Evolutionary conservation across 1,284 basidiomycete species (phyloP).

Genomic region (Trichosporon coremiiforme): DNA sequence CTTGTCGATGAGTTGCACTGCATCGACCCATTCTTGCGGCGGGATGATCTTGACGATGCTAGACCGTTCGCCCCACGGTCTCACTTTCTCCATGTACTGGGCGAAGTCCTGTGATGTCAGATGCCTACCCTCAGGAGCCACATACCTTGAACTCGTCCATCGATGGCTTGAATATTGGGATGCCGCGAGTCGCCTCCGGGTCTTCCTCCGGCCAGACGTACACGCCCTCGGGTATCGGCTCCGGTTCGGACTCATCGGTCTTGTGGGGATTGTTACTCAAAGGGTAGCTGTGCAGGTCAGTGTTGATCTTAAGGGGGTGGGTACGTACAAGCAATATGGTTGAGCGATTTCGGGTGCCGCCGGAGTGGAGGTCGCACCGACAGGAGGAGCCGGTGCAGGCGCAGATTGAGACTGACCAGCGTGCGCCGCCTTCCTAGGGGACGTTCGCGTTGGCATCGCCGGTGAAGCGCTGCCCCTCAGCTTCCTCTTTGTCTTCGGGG

Average conservation of each 20-base stretch:
- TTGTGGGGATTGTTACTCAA: constrained; percentile 29
- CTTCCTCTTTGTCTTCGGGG: not conserved
- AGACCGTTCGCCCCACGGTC: constrained; percentile 81
- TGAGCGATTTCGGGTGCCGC: constrained; percentile 21
- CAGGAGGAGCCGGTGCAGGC: not conserved
- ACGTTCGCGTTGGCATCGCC: not conserved
- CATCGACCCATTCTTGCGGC: constrained; percentile 81
- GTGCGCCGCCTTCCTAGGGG: not conserved
- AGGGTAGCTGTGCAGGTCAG: constrained; percentile 25
- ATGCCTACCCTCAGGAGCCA: not conserved
- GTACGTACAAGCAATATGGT: constrained; percentile 29
- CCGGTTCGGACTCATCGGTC: constrained; percentile 27
- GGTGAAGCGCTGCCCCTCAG: not conserved
- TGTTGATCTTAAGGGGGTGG: no score
- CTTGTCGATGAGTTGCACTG: constrained; percentile 68
- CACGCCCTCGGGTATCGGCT: constrained; percentile 26
- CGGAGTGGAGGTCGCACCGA: constrained; percentile 5
- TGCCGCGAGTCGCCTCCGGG: constrained; percentile 76
- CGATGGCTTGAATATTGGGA: constrained; percentile 89
- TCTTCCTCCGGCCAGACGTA: constrained; percentile 68
- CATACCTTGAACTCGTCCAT: constrained; percentile 72
- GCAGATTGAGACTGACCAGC: constrained; percentile 1
- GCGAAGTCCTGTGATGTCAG: constrained; percentile 69
- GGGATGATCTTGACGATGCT: constrained; percentile 94
- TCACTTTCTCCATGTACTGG: constrained; percentile 77